Base-by-base conservation (phyloP, 163 green algal genomes). In the Dunaliella salina region DNA sequence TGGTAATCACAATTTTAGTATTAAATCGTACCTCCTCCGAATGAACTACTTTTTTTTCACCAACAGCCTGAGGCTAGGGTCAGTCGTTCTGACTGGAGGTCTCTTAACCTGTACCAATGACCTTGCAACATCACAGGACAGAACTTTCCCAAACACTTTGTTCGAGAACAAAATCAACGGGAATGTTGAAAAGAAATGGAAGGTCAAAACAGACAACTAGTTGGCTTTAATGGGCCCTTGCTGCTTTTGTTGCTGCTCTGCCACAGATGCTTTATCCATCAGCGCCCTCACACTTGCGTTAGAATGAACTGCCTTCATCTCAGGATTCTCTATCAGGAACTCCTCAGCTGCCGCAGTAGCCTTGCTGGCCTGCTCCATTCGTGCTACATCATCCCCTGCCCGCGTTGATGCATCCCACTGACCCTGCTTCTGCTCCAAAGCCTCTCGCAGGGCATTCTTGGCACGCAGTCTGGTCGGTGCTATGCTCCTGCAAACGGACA, bases 301-400 rank as follows among this genome's bases (percentile, higher is more conserved):
- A 12, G 80, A 86, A 72, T 90, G 87, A 17, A 87, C 80, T 1
- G 33, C 81, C 24, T 71, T 80, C 72, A 90, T 34, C 80, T 90
- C 87, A 17, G 84, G 87, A 17, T 90, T 90, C 75, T 90, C 87
- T 50, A 72, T 71, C 46, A 90, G 84, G 57, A 90, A 90, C 11
- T 87, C 84, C 1, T 71, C 67, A 30, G 87, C 87, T 18, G 33
- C 82, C n/a, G n/a, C 30, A 22, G 32, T 34, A 40, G 75, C n/a
- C n/a, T 84, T 84, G 40, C 50, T 82, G 0, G 63, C n/a, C 29
- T 80, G 79, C 57, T 85, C 83, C 86, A 89, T 81, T 0, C 63
- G 83, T 8, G 20, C 86, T 32, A 83, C 80, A 32, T 89, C 86
- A 34, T 87, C 83, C 15, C 50, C 67, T n/a, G 83, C 86, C 18